Base-by-base conservation (phyloP, 805 yeast genomes). In the Barnettozyma wickerhamii region DNA sequence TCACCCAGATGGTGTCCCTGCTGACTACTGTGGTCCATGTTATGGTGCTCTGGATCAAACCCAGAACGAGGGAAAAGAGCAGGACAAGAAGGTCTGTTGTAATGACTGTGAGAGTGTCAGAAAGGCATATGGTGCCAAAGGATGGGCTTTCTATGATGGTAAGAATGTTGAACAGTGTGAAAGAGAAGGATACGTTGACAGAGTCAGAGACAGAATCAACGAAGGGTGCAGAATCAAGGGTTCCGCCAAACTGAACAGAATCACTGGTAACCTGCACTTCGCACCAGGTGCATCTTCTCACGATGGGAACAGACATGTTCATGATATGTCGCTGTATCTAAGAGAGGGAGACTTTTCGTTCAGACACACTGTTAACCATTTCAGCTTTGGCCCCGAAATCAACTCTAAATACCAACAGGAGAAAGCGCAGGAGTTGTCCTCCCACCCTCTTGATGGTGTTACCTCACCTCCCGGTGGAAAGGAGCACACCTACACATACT, bases 161-260 rank as follows among this genome's bases (percentile, higher is more conserved):
- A 68, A 74, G 41, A 79, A 85, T 44, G 79, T 93, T 44, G 87
- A 79, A 47, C 98, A 91, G 64, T 91, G 99, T 72, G 96, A 87
- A 58, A 68, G 67, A 12, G 96, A 88, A 60, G 93, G 95, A 6
- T 89, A 86, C 60, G 95, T 87, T 20, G 55, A 67, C n/a, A 69
- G 65, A 32, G 62, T 90, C 38, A 71, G 68, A 37, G 73, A 70
- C 13, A 72, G 82, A 52, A 65, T 86, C 39, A 58, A 70, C 42
- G 96, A 91, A 64, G 99, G 99, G 20, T 93, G 99, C 64, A 74
- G 95, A 49, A 71, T 93, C 30, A 72, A 74, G 47, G 99, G 99
- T 23, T 69, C 74, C 18, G 82, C 95, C 6, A 68, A 77, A 51
- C 77, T 93, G 56, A 86, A 86, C 63, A 78, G 95, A 64, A 84